A percentile compares a stretch with the other conserved stretches of the same genome.
These are phyloP conservation scores for Hypericum perforatum DNA, from an alignment of 345 rosid genomes.

Conservation along the genomic window DNA sequence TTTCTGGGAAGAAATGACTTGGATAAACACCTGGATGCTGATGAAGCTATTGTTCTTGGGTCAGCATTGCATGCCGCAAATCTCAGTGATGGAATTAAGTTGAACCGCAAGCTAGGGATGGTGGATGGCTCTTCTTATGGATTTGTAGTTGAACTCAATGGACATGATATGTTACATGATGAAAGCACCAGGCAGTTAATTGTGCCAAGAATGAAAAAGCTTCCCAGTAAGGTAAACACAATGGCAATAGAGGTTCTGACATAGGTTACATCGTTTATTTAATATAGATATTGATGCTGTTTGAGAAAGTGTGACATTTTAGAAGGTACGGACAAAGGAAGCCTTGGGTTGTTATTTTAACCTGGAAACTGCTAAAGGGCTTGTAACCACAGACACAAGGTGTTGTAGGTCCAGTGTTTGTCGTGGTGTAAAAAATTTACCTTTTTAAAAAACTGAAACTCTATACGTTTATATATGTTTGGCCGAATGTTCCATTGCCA, in stretches of 20 bases:
- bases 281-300: no score
- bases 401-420: no score
- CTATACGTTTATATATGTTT: no score
- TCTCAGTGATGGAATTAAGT: slow-evolving; percentile 94
- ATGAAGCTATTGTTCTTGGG: slow-evolving; percentile 97
- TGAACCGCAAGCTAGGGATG: slow-evolving; percentile 92
- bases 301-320: no score
- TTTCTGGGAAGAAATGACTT: slow-evolving; percentile 80
- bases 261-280: no score
- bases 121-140: slow-evolving; percentile 91
- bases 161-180: slow-evolving; percentile 59
- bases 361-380: no score
- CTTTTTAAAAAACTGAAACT: no score
- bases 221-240: slow-evolving; percentile 83
- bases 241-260: not conserved
- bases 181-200: slow-evolving; percentile 63
- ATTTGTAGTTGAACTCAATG: slow-evolving; percentile 64
- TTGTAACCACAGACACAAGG: no score
- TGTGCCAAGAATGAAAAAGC: slow-evolving; percentile 87
- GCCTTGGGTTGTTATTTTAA: no score
- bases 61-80: slow-evolving; percentile 91
- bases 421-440: no score
- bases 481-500: no score
- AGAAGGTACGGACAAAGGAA: no score
- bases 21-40: slow-evolving; percentile 98